Evolutionary conservation across 192 early-diverging fungal species (phyloP).

Genomic region (Fimicolochytrium jonesii): DNA sequence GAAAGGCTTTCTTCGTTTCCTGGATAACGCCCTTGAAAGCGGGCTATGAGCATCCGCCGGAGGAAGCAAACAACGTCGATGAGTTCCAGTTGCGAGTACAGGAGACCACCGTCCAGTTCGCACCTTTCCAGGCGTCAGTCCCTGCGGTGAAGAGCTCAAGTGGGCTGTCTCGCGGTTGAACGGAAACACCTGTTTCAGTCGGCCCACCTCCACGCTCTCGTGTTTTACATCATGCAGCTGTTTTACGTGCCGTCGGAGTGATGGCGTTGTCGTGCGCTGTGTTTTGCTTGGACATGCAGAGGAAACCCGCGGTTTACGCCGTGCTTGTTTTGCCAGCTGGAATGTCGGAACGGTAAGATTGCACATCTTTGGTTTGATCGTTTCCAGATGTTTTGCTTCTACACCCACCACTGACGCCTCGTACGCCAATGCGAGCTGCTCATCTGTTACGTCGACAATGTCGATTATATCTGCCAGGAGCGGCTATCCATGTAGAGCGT

Average conservation of each 20-base stretch:
- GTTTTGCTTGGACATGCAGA: background rate
- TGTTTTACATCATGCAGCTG: background rate
- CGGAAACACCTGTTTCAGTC: slow-evolving; percentile 23
- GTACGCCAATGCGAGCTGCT: slow-evolving; percentile 22
- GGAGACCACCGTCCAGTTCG: background rate
- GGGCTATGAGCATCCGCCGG: slow-evolving; percentile 7
- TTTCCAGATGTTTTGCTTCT: background rate
- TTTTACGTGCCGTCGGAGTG: background rate
- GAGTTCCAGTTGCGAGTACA: background rate
- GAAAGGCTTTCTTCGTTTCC: slow-evolving; percentile 29
- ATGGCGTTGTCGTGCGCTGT: background rate
- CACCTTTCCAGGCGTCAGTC: slow-evolving; percentile 23
- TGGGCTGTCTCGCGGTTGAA: slow-evolving; percentile 14
- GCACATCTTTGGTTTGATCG: no score
- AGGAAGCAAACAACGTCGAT: background rate
- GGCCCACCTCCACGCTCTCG: slow-evolving; percentile 6
- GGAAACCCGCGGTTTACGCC: background rate
- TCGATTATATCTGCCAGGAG: slow-evolving; percentile 30
- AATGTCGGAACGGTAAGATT: no score
- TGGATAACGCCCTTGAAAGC: slow-evolving; percentile 29
- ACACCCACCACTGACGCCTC: background rate
- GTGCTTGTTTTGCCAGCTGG: background rate
- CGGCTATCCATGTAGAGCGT: slow-evolving; percentile 8
- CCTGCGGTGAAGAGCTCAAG: background rate
- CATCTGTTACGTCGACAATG: slow-evolving; percentile 21